A percentile compares a stretch with the other conserved stretches of the same genome.
phyloP scores from a whole-genome alignment of 139 green algal species.

The Picochlorum sp. region DNA sequence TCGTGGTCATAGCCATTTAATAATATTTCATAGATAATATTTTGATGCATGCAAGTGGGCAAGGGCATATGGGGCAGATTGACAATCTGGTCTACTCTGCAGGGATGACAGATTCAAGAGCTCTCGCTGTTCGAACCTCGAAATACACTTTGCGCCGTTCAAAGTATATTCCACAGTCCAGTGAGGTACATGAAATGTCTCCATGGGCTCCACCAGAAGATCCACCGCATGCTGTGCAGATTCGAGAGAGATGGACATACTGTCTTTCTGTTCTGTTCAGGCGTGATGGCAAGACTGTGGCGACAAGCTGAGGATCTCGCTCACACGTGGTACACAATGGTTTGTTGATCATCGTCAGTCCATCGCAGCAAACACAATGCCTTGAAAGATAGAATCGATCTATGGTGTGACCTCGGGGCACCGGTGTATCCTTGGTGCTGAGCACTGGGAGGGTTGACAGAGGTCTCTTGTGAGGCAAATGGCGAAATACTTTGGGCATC shows the following conservation, averaged over 20 bases:
- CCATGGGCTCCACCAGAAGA: slow-evolving; percentile 49
- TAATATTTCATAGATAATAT: too few species aligned
- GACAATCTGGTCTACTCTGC: not conserved
- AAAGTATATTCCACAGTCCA: slow-evolving; percentile 89
- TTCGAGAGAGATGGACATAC: slow-evolving; percentile 49
- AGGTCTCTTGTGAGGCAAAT: slow-evolving; percentile 77
- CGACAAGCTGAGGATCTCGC: slow-evolving; percentile 37
- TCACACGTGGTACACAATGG: slow-evolving; percentile 60
- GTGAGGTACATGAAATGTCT: slow-evolving; percentile 69
- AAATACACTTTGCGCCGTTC: slow-evolving; percentile 67
- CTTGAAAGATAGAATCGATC: slow-evolving; percentile 86
- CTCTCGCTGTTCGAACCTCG: slow-evolving; percentile 38
- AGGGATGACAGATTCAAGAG: slow-evolving; percentile 33
- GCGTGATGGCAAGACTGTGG: slow-evolving; percentile 39
- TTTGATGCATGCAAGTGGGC: too few species aligned
- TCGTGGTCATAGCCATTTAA: too few species aligned
- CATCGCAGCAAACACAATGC: slow-evolving; percentile 86
- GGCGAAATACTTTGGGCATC: slow-evolving; percentile 60
- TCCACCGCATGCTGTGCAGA: slow-evolving; percentile 67
- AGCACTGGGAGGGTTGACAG: slow-evolving; percentile 17
- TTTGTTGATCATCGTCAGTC: slow-evolving; percentile 54
- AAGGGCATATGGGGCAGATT: not conserved
- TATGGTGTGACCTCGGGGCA: slow-evolving; percentile 35
- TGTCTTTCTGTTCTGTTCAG: slow-evolving; percentile 46
- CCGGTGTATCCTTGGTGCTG: not conserved